These are phyloP conservation scores for Stephania yunnanensis DNA, from an alignment of 164 flowering plant genomes.

Conservation along the genomic window DNA sequence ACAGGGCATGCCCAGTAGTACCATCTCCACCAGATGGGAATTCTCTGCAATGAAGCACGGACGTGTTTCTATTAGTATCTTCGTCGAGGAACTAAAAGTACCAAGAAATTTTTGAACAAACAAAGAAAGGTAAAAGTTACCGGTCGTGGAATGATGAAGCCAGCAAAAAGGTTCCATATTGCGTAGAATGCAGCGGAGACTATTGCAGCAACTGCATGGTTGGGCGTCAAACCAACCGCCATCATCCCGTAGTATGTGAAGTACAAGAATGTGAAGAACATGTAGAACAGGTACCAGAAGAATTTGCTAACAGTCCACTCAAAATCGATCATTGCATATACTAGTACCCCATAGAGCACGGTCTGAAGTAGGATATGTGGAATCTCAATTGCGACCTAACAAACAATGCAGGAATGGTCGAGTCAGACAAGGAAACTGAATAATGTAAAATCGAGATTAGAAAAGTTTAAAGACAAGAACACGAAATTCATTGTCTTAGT, in stretches of 20 bases:
- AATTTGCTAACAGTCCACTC: conserved; percentile 45
- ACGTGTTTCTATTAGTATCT: not conserved
- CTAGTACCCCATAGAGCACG: conserved; percentile 28
- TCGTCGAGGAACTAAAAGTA: not conserved
- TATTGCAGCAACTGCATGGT: conserved; percentile 33
- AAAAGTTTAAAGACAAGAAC: too few relatives aligned
- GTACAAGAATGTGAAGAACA: conserved; percentile 45
- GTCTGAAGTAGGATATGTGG: conserved; percentile 43
- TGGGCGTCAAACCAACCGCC: conserved; percentile 50
- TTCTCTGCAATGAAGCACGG: conserved; percentile 32
- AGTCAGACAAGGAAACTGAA: not conserved
- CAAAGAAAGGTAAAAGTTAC: conserved; percentile 15
- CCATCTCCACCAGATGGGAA: conserved; percentile 66
- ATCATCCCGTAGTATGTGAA: conserved; percentile 62
- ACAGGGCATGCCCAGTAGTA: conserved; percentile 46
- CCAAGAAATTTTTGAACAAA: not conserved
- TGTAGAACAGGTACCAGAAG: conserved; percentile 50
- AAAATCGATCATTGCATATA: conserved; percentile 53
- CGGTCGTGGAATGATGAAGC: conserved; percentile 33
- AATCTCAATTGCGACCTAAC: conserved; percentile 32
- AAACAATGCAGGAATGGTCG: not conserved
- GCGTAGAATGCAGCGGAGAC: conserved; percentile 30
- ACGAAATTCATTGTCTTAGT: not conserved
- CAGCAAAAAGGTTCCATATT: conserved; percentile 42
- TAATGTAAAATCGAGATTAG: too few relatives aligned